Evolutionary conservation across 2,329 filamentous ascomycete genomes (phyloP).

Genomic region (Spiromastix sp.): DNA sequence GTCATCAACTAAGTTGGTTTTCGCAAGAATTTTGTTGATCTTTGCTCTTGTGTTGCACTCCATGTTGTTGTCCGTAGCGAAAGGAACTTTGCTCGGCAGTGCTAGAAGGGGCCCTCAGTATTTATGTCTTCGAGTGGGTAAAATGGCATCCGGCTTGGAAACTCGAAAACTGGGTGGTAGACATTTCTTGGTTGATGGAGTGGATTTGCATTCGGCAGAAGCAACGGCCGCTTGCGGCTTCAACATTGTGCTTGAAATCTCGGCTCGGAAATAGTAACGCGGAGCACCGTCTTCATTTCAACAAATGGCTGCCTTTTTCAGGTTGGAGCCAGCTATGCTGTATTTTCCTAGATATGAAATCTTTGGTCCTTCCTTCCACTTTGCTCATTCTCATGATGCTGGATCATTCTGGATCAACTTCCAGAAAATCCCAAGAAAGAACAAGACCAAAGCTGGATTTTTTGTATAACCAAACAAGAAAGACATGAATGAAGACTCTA

Average conservation of each 20-base stretch:
- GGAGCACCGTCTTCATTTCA: slow-evolving; percentile 4
- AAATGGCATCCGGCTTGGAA: slow-evolving; percentile 5
- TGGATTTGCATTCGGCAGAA: slow-evolving; percentile 3
- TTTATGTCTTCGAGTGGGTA: slow-evolving; percentile 1
- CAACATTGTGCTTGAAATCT: slow-evolving; percentile 5
- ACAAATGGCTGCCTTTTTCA: slow-evolving; percentile 7
- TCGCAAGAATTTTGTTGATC: slow-evolving; percentile 7
- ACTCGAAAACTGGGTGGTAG: slow-evolving; percentile 4
- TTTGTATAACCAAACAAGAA: background rate
- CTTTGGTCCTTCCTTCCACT: slow-evolving; percentile 1
- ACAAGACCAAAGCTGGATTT: background rate
- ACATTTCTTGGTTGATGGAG: slow-evolving; percentile 6
- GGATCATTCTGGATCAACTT: slow-evolving; percentile 1
- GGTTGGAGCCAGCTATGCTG: background rate
- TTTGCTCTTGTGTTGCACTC: slow-evolving; percentile 5
- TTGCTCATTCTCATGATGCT: background rate
- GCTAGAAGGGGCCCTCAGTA: slow-evolving; percentile 2
- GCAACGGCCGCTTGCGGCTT: slow-evolving; percentile 4
- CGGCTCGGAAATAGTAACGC: slow-evolving; percentile 2
- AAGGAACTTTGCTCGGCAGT: slow-evolving; percentile 2
- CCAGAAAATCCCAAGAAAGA: background rate
- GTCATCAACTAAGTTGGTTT: slow-evolving; percentile 7
- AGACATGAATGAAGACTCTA: background rate
- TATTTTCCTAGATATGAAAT: background rate
- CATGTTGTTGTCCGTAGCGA: slow-evolving; percentile 3